Evolutionary conservation across 179 eudicot species (phyloP).

Genomic region (Amaranthus tricolor): DNA sequence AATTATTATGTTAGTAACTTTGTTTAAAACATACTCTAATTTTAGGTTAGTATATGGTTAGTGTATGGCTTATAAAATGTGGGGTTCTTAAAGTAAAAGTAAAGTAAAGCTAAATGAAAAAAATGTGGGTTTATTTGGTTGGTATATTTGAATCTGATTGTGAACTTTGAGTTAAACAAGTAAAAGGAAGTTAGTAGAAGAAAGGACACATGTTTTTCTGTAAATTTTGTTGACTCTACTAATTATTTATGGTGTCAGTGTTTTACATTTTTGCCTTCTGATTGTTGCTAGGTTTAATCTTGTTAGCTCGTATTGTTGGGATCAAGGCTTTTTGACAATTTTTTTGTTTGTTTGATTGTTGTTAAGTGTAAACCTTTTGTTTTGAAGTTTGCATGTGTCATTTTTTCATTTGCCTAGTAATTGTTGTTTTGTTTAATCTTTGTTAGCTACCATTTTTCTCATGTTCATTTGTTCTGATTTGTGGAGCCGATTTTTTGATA

Average conservation of each 20-base stretch:
- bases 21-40: conserved; percentile 13
- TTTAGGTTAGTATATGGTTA: conserved; percentile 6
- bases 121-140: conserved; percentile 22
- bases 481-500: too few species aligned
- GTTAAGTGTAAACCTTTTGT: too few species aligned
- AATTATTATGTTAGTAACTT: conserved; percentile 12
- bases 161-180: neutral
- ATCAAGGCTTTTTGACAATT: too few species aligned
- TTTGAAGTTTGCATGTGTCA: too few species aligned
- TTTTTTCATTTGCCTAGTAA: neutral
- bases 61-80: conserved; percentile 12
- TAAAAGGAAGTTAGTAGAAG: neutral
- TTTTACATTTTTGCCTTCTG: conserved; percentile 15
- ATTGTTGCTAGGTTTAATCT: too few species aligned
- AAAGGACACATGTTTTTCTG: neutral
- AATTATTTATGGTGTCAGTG: neutral
- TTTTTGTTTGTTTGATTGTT: too few species aligned
- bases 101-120: neutral
- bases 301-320: too few species aligned
- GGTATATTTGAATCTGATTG: conserved; percentile 12
- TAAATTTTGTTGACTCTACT: neutral
- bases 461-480: too few species aligned
- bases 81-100: neutral
- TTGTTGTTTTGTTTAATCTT: neutral
- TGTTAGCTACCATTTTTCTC: too few species aligned